phyloP scores from a whole-genome alignment of 2,329 filamentous ascomycete species.

The Aspergillus ochraceoroseus region DNA sequence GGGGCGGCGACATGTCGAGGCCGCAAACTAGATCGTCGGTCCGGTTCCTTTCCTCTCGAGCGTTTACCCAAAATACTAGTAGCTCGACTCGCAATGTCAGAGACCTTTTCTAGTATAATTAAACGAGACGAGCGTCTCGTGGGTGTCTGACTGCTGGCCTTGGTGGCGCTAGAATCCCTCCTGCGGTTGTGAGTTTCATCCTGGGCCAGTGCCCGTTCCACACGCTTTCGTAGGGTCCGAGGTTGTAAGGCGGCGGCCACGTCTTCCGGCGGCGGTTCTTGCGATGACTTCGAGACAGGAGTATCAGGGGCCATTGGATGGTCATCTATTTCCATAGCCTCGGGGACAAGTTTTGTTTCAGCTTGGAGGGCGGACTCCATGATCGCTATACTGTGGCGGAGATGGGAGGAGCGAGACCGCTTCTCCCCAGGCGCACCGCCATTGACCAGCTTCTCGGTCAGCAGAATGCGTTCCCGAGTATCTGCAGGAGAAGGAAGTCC shows the following conservation, averaged over 20 bases:
- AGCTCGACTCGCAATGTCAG: constrained; percentile 48
- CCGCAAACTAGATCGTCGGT: constrained; percentile 54
- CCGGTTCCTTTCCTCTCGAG: constrained; percentile 54
- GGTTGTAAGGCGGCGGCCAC: constrained; percentile 26
- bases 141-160: constrained; percentile 27
- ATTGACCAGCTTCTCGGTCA: constrained; percentile 40
- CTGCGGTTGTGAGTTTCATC: constrained; percentile 25
- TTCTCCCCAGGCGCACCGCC: constrained; percentile 31
- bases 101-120: constrained; percentile 40
- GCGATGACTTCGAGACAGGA: constrained; percentile 34
- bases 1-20: constrained; percentile 36
- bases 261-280: constrained; percentile 26
- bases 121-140: constrained; percentile 43
- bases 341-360: constrained; percentile 21
- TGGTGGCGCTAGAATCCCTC: constrained; percentile 22
- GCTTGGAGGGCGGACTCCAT: constrained; percentile 36
- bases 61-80: constrained; percentile 57
- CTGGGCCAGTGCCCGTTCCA: constrained; percentile 28
- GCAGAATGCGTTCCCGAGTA: constrained; percentile 26
- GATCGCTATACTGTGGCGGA: constrained; percentile 41
- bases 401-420: constrained; percentile 34
- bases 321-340: constrained; percentile 23
- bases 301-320: constrained; percentile 32
- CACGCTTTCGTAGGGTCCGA: constrained; percentile 31
- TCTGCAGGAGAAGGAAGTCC: constrained; percentile 21